A percentile compares a stretch with the other conserved stretches of the same genome.
Conservation (phyloP, 768 basidiomycete species). For the Dentipellis sp. region DNA sequence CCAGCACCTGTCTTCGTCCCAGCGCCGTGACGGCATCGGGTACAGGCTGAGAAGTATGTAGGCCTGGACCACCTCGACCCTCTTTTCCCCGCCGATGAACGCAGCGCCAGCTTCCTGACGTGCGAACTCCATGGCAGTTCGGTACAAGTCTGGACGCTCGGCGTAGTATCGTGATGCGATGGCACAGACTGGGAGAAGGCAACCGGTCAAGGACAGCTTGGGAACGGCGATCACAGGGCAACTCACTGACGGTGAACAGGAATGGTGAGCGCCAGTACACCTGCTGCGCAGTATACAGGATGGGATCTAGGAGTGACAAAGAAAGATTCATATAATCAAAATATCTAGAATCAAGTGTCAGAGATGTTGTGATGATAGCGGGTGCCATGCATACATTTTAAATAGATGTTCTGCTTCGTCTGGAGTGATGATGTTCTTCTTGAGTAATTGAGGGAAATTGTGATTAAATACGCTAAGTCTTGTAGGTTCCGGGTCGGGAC, state of each 20-base stretch:
- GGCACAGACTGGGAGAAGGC: slow-evolving; percentile 56
- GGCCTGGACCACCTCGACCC: slow-evolving; percentile 77
- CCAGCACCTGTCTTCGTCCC: slow-evolving; percentile 90
- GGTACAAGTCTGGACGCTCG: slow-evolving; percentile 64
- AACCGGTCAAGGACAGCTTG: background rate
- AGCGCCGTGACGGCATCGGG: slow-evolving; percentile 62
- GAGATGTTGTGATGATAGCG: background rate
- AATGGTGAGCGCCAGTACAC: slow-evolving; percentile 83
- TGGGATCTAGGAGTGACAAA: slow-evolving; percentile 73
- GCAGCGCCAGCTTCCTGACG: slow-evolving; percentile 70
- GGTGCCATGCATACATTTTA: slow-evolving; percentile 8
- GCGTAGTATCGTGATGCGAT: slow-evolving; percentile 72
- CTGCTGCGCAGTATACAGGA: slow-evolving; percentile 75
- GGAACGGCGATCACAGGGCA: background rate
- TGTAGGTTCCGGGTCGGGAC: slow-evolving; percentile 3
- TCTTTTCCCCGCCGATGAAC: slow-evolving; percentile 66
- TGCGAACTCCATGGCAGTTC: slow-evolving; percentile 61
- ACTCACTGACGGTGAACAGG: slow-evolving; percentile 84
- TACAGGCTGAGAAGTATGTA: slow-evolving; percentile 75
- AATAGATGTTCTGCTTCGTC: slow-evolving; percentile 14
- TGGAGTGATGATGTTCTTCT: slow-evolving; percentile 14
- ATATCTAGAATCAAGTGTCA: slow-evolving; percentile 12
- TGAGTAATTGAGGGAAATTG: slow-evolving; percentile 8
- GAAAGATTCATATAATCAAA: slow-evolving; percentile 76
- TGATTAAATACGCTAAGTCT: slow-evolving; percentile 8